Percentiles rank a stretch among this genome's conserved stretches.
These are phyloP conservation scores for Rhytidhysteron rufulum DNA, from an alignment of 2,329 filamentous ascomycete genomes.

Conservation along the genomic window DNA sequence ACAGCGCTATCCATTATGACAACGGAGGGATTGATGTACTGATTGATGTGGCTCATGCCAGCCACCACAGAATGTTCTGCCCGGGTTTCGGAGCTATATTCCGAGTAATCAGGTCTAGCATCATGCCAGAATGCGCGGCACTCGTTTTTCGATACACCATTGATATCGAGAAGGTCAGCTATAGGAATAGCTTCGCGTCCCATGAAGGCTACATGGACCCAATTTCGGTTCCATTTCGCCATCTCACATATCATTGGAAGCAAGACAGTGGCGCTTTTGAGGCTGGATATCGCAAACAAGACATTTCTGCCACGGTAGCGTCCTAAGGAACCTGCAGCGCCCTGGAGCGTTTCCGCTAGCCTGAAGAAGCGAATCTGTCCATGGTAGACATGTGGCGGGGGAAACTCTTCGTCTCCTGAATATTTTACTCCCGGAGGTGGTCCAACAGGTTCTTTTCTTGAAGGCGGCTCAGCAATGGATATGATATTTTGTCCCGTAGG, in stretches of 20 bases:
- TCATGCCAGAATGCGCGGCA: constrained; percentile 70
- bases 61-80: constrained; percentile 62
- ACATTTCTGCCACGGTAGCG: constrained; percentile 62
- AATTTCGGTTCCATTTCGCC: constrained; percentile 63
- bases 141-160: constrained; percentile 64
- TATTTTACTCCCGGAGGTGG: constrained; percentile 21
- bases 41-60: constrained; percentile 67
- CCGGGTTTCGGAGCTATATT: constrained; percentile 65
- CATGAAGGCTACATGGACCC: constrained; percentile 79
- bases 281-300: constrained; percentile 71
- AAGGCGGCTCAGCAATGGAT: background rate
- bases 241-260: constrained; percentile 86
- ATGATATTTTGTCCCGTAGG: background rate
- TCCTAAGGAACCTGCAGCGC: constrained; percentile 54
- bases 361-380: constrained; percentile 67
- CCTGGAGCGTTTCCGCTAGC: constrained; percentile 61
- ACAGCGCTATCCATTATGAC: constrained; percentile 66
- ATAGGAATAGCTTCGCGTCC: constrained; percentile 68
- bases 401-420: constrained; percentile 12
- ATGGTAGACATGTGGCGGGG: constrained; percentile 48
- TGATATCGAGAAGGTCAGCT: constrained; percentile 67
- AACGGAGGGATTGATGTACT: constrained; percentile 73
- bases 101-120: constrained; percentile 70
- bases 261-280: constrained; percentile 68
- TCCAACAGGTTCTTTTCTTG: constrained; percentile 18